Conservation (phyloP, 495 filamentous ascomycete genomes). For the Evernia prunastri region DNA sequence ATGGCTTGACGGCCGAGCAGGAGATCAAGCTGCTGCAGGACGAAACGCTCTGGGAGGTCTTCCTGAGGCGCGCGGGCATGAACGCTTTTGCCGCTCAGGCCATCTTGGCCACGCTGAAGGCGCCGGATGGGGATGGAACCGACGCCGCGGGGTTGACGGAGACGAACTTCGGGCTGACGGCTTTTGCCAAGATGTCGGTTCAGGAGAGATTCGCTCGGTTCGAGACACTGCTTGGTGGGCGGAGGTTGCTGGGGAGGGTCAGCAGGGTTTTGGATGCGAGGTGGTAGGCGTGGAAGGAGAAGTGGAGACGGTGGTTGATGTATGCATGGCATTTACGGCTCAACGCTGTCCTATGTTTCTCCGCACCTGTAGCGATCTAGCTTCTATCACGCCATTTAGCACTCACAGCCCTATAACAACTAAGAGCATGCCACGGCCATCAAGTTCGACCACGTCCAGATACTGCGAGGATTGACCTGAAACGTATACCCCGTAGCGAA, state of each 20-base stretch:
- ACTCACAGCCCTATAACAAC: background rate
- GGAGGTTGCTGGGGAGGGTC: constrained; percentile 22
- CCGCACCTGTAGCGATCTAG: background rate
- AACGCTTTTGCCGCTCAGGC: constrained; percentile 77
- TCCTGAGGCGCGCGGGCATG: constrained; percentile 64
- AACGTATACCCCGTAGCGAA: too few species aligned
- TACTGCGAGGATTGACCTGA: background rate
- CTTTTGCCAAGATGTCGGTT: constrained; percentile 51
- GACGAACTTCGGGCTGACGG: constrained; percentile 42
- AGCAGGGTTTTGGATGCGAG: constrained; percentile 21
- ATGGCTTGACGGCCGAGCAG: constrained; percentile 13
- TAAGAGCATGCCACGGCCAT: background rate
- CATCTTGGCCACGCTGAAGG: constrained; percentile 49
- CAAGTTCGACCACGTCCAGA: background rate
- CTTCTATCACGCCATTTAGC: background rate
- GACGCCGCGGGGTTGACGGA: background rate
- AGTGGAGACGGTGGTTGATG: background rate
- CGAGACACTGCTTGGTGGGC: constrained; percentile 28
- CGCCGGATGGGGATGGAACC: constrained; percentile 27
- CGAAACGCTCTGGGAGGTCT: constrained; percentile 67
- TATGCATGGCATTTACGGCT: background rate
- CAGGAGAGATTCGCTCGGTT: constrained; percentile 37
- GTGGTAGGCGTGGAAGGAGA: constrained; percentile 17
- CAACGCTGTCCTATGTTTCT: background rate
- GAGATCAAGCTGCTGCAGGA: constrained; percentile 16